Evolutionary conservation across 441 rosid species (phyloP), one percentile per base, ranked within the genome.

Genomic region (Euphorbia schlechtendalii): DNA sequence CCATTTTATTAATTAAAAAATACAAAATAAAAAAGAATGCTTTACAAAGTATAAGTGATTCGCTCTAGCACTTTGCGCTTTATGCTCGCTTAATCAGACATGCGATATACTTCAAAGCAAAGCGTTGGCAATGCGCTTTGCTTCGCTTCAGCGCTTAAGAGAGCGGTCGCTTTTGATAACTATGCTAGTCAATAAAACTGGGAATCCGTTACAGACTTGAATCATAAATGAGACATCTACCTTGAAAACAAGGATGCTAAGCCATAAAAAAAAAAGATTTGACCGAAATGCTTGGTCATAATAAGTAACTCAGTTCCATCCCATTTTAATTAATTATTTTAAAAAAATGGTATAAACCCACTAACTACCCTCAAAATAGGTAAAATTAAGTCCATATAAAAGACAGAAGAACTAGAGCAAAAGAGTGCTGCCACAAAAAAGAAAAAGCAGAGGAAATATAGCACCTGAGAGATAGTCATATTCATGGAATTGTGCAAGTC

Each of bases 181-280:
- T n/a, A n/a, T n/a, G n/a, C 30, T 27, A 27, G 30, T 1, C 30
- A 27, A 27, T 27, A 79, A 71, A 61, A 77, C 75, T 15, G 79
- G 80, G 63, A 65, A 46, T 65, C 59, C 69, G 57, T 38, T 66
- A 69, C 63, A 27, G 55, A 40, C 54, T 52, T 24, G 54, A 68
- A 48, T 64, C 51, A 64, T 15, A 65, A 28, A 67, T 46, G 69
- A 65, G 72, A 77, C 85, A 79, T 27, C 38, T 68, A 69, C 70
- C 78, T 80, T 64, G 76, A 71, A 76, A 78, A 77, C 64, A 72
- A 60, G 85, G 81, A 77, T 32, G 73, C n/a, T 61, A 59, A 40
- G 55, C 57, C 76, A 73, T 59, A 57, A 32, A 62, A 21, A 62
- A 72, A 45, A 25, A 64, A 27, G 30, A n/a, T 27, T 64, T 38